Conservation (phyloP, 139 green algal species). For the Ettlia oleoabundans region DNA sequence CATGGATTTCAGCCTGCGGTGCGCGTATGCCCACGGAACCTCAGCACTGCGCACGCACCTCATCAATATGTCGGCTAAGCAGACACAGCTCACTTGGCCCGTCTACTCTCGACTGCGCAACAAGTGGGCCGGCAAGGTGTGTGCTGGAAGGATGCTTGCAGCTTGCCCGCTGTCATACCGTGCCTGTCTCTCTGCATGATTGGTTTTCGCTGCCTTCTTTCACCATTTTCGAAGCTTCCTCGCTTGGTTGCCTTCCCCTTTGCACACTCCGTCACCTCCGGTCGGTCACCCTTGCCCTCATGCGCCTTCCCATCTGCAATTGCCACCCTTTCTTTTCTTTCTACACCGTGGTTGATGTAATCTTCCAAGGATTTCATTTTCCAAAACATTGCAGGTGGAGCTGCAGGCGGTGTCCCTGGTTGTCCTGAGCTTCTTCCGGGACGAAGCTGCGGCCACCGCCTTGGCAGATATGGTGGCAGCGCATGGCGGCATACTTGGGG, state of each 20-base stretch:
- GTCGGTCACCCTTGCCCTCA: too few species aligned
- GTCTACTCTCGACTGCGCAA: slow-evolving; percentile 53
- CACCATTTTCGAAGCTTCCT: too few species aligned
- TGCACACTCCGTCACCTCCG: background rate
- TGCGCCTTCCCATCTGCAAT: too few species aligned
- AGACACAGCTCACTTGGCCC: slow-evolving; percentile 65
- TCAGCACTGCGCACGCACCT: slow-evolving; percentile 77
- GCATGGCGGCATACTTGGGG: slow-evolving; percentile 68
- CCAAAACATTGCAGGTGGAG: slow-evolving; percentile 51
- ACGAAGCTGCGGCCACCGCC: slow-evolving; percentile 42
- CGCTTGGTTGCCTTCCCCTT: background rate
- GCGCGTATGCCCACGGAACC: slow-evolving; percentile 77
- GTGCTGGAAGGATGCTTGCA: background rate
- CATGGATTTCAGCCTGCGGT: slow-evolving; percentile 80
- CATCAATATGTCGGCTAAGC: slow-evolving; percentile 66
- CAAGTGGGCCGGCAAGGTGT: slow-evolving; percentile 64
- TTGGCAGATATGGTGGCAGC: slow-evolving; percentile 66
- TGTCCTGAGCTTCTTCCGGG: slow-evolving; percentile 72
- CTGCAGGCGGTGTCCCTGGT: slow-evolving; percentile 73
- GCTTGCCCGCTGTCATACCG: background rate
- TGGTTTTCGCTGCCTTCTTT: background rate
- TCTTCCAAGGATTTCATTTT: background rate
- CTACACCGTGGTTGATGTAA: too few species aligned
- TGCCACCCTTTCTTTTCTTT: too few species aligned
- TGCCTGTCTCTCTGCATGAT: background rate